A percentile compares a stretch with the other conserved stretches of the same genome.
These are phyloP conservation scores for Smallanthus sonchifolius DNA, from an alignment of 129 eudicot species.

Conservation along the genomic window DNA sequence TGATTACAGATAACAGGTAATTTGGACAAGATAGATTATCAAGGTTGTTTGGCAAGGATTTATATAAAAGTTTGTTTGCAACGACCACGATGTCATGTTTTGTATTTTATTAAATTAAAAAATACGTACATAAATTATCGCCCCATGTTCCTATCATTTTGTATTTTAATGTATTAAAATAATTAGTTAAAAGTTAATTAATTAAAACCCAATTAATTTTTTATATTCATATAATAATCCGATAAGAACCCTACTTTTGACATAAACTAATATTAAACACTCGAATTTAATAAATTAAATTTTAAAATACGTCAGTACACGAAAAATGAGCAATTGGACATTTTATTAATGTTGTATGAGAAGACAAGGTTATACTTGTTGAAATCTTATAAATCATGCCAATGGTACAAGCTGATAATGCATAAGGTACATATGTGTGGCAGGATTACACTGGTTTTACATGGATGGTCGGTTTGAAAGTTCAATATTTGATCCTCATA, in stretches of 20 bases:
- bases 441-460: no score
- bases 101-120: slow-evolving; percentile 16
- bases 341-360: slow-evolving; percentile 7
- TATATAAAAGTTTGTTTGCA: slow-evolving; percentile 27
- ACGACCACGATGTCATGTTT: slow-evolving; percentile 39
- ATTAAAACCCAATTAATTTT: not conserved
- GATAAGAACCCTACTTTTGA: slow-evolving; percentile 12
- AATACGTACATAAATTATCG: slow-evolving; percentile 10
- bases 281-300: slow-evolving; percentile 1
- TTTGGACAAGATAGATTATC: no score
- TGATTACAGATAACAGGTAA: not conserved
- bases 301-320: slow-evolving; percentile 22
- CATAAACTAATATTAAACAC: not conserved
- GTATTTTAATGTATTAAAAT: not conserved
- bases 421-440: not conserved
- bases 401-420: not conserved
- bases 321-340: slow-evolving; percentile 23
- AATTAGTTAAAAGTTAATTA: not conserved
- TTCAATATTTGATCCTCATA: no score
- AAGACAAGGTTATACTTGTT: slow-evolving; percentile 13
- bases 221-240: slow-evolving; percentile 13
- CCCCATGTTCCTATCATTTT: slow-evolving; percentile 28
- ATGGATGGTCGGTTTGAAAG: no score
- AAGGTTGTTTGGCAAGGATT: slow-evolving; percentile 35
- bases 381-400: slow-evolving; percentile 7